Conservation (phyloP, 441 rosid genomes). For the Erysimum cheiri region DNA sequence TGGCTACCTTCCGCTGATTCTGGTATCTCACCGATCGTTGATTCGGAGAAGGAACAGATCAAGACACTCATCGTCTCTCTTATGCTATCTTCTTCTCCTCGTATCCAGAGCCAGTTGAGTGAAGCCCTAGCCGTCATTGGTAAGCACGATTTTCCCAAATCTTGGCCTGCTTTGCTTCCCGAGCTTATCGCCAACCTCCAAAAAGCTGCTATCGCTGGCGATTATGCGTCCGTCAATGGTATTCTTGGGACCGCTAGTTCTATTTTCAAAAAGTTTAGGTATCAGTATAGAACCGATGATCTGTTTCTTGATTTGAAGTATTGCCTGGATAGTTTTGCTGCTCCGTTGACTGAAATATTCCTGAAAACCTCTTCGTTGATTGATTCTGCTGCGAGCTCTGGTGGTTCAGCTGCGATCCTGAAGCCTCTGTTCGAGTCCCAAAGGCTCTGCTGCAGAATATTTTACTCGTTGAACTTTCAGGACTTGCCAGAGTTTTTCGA, state of each 20-base stretch:
- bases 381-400: constrained; percentile 60
- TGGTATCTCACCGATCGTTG: constrained; percentile 54
- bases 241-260: constrained; percentile 91
- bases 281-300: constrained; percentile 80
- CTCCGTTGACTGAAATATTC: constrained; percentile 72
- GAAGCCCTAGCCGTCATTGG: constrained; percentile 90
- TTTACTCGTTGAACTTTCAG: constrained; percentile 84
- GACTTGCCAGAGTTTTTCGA: constrained; percentile 96
- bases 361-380: constrained; percentile 65
- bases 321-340: constrained; percentile 73
- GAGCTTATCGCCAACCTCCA: constrained; percentile 71
- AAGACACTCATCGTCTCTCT: constrained; percentile 80
- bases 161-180: constrained; percentile 86
- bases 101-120: constrained; percentile 90
- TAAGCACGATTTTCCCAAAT: constrained; percentile 85
- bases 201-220: constrained; percentile 51
- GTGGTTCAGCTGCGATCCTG: constrained; percentile 52
- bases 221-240: constrained; percentile 80
- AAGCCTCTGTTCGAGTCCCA: constrained; percentile 79
- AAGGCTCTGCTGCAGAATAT: constrained; percentile 86
- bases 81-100: constrained; percentile 79
- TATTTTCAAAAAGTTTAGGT: constrained; percentile 83
- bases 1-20: constrained; percentile 67
- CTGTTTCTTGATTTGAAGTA: constrained; percentile 81
- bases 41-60: constrained; percentile 82